Percentiles rank a stretch among this genome's conserved stretches.
Conservation (phyloP, 2,329 filamentous ascomycete genomes). For the Berkeleyomyces basicola region DNA sequence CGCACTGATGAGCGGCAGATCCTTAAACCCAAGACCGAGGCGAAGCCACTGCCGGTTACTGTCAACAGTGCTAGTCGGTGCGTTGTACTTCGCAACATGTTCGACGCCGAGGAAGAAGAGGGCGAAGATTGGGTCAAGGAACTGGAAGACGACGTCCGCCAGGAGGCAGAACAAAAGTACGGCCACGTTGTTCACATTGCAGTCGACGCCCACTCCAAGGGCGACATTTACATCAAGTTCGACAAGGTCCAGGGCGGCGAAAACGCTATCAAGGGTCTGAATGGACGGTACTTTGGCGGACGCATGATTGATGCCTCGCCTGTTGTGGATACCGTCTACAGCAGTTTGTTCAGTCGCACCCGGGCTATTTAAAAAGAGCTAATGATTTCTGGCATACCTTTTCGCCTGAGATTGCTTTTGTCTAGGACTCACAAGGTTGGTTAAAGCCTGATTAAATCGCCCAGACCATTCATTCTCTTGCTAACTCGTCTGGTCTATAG, state of each 20-base stretch:
- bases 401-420: background rate
- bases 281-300: conserved; percentile 89
- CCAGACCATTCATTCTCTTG: background rate
- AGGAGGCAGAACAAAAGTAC: conserved; percentile 89
- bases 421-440: conserved; percentile 6
- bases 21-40: conserved; percentile 62
- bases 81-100: conserved; percentile 90
- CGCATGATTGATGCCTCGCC: conserved; percentile 85
- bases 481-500: background rate
- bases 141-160: conserved; percentile 80
- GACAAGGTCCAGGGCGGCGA: conserved; percentile 87
- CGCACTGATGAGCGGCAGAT: conserved; percentile 54
- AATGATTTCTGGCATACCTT: conserved; percentile 12
- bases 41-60: conserved; percentile 63
- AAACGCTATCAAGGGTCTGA: conserved; percentile 94
- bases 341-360: conserved; percentile 80
- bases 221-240: conserved; percentile 98
- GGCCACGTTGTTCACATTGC: conserved; percentile 95
- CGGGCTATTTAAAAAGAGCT: conserved; percentile 50
- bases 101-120: conserved; percentile 79
- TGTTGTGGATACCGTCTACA: conserved; percentile 97
- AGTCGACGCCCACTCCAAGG: conserved; percentile 80
- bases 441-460: too few relatives aligned
- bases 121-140: conserved; percentile 83
- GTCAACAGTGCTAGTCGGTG: conserved; percentile 88